Conservation (phyloP, 1,284 basidiomycete genomes). For the Trametes polyzona region DNA sequence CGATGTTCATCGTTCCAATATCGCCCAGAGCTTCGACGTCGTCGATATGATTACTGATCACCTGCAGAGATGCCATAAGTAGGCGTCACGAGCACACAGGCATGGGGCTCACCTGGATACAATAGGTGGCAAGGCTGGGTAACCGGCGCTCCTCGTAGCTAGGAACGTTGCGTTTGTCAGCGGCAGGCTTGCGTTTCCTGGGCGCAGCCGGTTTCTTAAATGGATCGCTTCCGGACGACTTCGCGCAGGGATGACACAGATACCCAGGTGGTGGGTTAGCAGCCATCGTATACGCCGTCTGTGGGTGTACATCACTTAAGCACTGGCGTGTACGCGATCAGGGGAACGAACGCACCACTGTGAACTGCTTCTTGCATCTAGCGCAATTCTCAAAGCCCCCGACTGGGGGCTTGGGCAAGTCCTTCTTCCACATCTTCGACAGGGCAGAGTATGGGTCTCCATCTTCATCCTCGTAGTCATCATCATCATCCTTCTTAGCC, state of each 20-base stretch:
- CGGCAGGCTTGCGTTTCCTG: constrained; percentile 61
- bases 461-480: constrained; percentile 48
- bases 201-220: constrained; percentile 77
- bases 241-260: constrained; percentile 82
- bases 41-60: constrained; percentile 87
- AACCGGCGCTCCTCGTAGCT: constrained; percentile 75
- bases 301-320: constrained; percentile 2
- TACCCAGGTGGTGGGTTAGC: constrained; percentile 71
- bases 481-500: constrained; percentile 48
- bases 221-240: constrained; percentile 74
- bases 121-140: constrained; percentile 73
- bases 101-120: constrained; percentile 64
- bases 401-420: constrained; percentile 61
- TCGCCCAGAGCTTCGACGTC: constrained; percentile 91
- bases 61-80: constrained; percentile 43
- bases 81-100: too few relatives aligned
- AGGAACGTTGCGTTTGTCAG: constrained; percentile 66
- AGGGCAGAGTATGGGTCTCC: constrained; percentile 60
- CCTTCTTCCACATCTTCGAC: constrained; percentile 55
- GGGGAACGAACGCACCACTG: constrained; percentile 68
- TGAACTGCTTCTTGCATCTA: constrained; percentile 84
- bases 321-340: neutral
- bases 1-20: constrained; percentile 81
- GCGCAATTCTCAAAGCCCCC: constrained; percentile 87
- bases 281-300: constrained; percentile 88